phyloP scores from a whole-genome alignment of 805 yeast genomes.

The Starmera dryadoides region DNA sequence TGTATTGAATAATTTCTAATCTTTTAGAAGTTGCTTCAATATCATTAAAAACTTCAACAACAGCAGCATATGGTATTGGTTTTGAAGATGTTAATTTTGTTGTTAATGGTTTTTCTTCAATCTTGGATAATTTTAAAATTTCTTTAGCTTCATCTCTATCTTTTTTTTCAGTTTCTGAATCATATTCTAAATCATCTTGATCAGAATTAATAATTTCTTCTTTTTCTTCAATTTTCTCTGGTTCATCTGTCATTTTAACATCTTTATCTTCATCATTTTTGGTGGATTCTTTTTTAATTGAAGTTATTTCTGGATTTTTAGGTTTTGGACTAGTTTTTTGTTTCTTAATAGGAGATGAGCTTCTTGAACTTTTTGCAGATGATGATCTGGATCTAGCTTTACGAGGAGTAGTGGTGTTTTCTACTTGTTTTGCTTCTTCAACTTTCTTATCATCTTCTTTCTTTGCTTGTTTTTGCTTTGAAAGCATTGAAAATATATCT shows the following conservation, averaged over 20 bases:
- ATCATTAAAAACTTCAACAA: conserved; percentile 61
- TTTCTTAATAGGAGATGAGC: not conserved
- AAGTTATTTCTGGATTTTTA: not conserved
- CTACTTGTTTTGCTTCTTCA: not conserved
- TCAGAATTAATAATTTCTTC: not conserved
- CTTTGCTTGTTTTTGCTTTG: conserved; percentile 2
- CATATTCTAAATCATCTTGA: conserved; percentile 14
- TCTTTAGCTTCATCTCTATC: conserved; percentile 16
- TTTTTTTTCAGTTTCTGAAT: conserved; percentile 17
- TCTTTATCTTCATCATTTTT: conserved; percentile 8
- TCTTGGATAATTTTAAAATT: conserved; percentile 11
- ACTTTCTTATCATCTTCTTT: not conserved
- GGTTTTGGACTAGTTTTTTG: not conserved
- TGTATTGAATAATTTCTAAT: conserved; percentile 68
- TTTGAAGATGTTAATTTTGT: conserved; percentile 2
- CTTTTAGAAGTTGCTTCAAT: conserved; percentile 80
- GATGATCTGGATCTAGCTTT: not conserved
- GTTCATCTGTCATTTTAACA: not conserved
- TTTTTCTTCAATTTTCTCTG: not conserved
- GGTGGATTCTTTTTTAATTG: not conserved
- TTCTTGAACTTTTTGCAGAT: not conserved
- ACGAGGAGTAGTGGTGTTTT: not conserved
- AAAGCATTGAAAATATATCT: conserved; percentile 19
- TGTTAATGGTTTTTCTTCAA: conserved; percentile 1
- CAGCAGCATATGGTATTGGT: conserved; percentile 28